Base-by-base conservation (phyloP, 352 stramenopile genomes). In the Globisporangium camurandrum region DNA sequence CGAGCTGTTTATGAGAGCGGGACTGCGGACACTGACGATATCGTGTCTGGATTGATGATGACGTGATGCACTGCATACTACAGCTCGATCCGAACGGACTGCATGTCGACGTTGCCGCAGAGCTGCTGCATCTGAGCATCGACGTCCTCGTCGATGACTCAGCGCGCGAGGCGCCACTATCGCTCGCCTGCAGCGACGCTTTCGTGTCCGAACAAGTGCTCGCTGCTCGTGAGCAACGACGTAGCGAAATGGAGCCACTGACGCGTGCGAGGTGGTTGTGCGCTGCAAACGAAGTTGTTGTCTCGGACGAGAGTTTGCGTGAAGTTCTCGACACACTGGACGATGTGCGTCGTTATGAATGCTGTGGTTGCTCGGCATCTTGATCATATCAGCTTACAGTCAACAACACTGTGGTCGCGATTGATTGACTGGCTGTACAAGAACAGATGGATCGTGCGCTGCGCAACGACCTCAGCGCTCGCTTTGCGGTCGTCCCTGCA, bases 91-190 rank as follows among this genome's bases (percentile, higher is more conserved):
- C 28, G 39, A 28, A 27, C 44, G 59, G 49, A 20, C 38, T 76
- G 17, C 64, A 76, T 19, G 17, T n/a, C 26, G 69, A 75, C 28
- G 66, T 72, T 0, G 11, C 72, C 3, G 42, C 67, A 2, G 69
- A 80, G 43, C 27, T 62, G 3, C 34, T 76, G 28, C 69, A 80
- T 24, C 54, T 76, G 28, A 61, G 53, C 20, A 62, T 80, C 24
- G 64, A 80, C 28, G 24, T 53, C 24, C 61, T 62, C 23, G 56
- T 56, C 6, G 46, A 66, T 8, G 27, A 51, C 17, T 31, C 44
- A 10, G 49, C 59, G 19, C 55, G 51, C 34, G 53, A 47, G 17
- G 41, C 62, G 3, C 46, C 52, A 26, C 14, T 37, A 3, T 24
- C 49, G 28, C 50, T 74, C 22, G 46, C 57, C 10, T 72, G 64